Evolutionary conservation across 768 basidiomycete species (phyloP).

Genomic region (Hirschioporus abietinus): DNA sequence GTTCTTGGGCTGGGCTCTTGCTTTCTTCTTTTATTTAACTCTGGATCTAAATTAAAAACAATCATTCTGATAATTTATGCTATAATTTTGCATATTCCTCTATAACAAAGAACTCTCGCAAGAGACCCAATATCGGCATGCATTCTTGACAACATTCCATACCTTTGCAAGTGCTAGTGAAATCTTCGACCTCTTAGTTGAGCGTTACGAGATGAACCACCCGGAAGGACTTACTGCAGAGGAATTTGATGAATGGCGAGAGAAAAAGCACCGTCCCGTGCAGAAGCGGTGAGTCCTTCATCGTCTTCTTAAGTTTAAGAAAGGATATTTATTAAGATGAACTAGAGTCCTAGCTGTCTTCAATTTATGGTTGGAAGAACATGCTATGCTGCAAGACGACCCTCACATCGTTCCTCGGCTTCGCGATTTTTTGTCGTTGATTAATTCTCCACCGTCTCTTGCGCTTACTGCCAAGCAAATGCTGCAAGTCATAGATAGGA

Average conservation of each 20-base stretch:
- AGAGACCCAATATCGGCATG: slow-evolving; percentile 37
- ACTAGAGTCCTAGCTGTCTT: slow-evolving; percentile 43
- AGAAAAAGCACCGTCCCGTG: slow-evolving; percentile 53
- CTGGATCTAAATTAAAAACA: neutral
- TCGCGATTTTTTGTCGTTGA: slow-evolving; percentile 46
- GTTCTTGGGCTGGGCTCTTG: neutral
- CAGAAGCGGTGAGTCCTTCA: slow-evolving; percentile 42
- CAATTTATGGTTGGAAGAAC: slow-evolving; percentile 56
- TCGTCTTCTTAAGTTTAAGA: neutral
- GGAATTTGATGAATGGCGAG: slow-evolving; percentile 63
- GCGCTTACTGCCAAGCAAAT: slow-evolving; percentile 43
- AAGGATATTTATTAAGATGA: neutral
- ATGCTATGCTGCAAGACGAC: slow-evolving; percentile 59
- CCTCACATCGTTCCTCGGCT: slow-evolving; percentile 52
- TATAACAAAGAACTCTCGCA: slow-evolving; percentile 17
- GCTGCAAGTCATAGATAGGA: slow-evolving; percentile 44
- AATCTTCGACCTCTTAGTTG: slow-evolving; percentile 63
- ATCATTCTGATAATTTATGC: neutral
- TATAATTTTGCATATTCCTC: neutral
- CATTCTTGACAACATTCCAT: slow-evolving; percentile 82
- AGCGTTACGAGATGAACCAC: slow-evolving; percentile 51
- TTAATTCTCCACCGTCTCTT: slow-evolving; percentile 33
- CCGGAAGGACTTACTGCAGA: slow-evolving; percentile 39
- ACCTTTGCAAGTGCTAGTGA: slow-evolving; percentile 69
- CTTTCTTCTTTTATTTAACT: neutral